Percentiles rank a stretch among this genome's conserved stretches.
Evolutionary conservation across 1,284 basidiomycete genomes (phyloP).

Genomic region (Sphaerobolus stellatus): DNA sequence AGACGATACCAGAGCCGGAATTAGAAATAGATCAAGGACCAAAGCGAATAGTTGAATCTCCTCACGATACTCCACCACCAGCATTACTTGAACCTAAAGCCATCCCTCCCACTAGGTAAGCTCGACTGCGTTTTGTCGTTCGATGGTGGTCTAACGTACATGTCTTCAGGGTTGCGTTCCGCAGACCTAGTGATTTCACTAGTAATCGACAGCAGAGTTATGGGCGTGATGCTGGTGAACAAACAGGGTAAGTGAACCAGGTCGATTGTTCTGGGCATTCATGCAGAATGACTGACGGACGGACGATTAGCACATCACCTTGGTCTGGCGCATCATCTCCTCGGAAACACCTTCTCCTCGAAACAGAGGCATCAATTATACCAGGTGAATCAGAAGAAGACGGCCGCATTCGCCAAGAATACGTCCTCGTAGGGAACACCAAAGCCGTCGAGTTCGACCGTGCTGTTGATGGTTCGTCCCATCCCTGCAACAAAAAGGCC

Average conservation of each 20-base stretch:
- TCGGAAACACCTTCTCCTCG: slow-evolving; percentile 18
- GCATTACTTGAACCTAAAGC: background rate
- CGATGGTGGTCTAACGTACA: no score
- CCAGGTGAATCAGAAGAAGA: slow-evolving; percentile 83
- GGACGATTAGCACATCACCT: background rate
- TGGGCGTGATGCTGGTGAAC: background rate
- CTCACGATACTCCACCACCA: background rate
- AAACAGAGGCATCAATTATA: slow-evolving; percentile 64
- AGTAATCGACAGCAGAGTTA: slow-evolving; percentile 7
- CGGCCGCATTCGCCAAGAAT: slow-evolving; percentile 68
- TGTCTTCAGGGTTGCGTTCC: slow-evolving; percentile 3
- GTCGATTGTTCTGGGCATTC: background rate
- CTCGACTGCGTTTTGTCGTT: background rate
- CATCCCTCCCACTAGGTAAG: background rate
- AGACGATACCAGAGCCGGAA: background rate
- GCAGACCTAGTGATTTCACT: slow-evolving; percentile 5
- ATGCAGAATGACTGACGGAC: background rate
- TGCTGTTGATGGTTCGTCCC: slow-evolving; percentile 66
- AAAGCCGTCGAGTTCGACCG: slow-evolving; percentile 74
- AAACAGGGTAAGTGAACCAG: background rate
- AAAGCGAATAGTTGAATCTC: background rate
- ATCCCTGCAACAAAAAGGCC: slow-evolving; percentile 3
- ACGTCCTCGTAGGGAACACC: slow-evolving; percentile 75
- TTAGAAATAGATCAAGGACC: background rate
- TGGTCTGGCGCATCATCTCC: slow-evolving; percentile 9